phyloP scores from a whole-genome alignment of 1,139 yeast genomes.

The Yamadazyma atmosphaerica region DNA sequence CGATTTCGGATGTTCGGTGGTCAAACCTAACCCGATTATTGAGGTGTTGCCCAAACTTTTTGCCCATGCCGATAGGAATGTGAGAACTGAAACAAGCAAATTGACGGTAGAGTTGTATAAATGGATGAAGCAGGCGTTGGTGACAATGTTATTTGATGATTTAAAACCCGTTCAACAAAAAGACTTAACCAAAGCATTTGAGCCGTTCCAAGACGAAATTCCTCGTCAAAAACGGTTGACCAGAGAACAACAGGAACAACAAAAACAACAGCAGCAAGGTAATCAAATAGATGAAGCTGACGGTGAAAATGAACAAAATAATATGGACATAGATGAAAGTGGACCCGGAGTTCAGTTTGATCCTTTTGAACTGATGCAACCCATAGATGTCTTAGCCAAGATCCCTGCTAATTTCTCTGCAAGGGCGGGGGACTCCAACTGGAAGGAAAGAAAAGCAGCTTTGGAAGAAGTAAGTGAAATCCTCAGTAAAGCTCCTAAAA shows the following conservation, averaged over 20 bases:
- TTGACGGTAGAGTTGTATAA: conserved; percentile 70
- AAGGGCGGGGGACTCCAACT: conserved; percentile 61
- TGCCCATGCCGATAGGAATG: conserved; percentile 85
- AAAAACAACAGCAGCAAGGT: conserved; percentile 14
- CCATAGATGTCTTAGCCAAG: conserved; percentile 60
- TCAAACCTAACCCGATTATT: conserved; percentile 61
- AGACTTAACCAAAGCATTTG: conserved; percentile 76
- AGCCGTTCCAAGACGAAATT: conserved; percentile 40
- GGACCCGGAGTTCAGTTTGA: conserved; percentile 26
- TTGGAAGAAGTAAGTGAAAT: conserved; percentile 64
- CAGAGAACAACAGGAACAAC: conserved; percentile 44
- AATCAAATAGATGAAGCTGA: conserved; percentile 5
- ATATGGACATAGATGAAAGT: conserved; percentile 41
- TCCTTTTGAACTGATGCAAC: conserved; percentile 42
- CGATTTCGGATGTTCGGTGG: conserved; percentile 69
- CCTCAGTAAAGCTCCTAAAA: conserved; percentile 51
- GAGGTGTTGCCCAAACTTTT: conserved; percentile 68
- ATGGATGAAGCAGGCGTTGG: conserved; percentile 73
- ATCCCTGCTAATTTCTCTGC: conserved; percentile 63
- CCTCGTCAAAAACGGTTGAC: conserved; percentile 62
- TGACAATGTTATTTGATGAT: conserved; percentile 60
- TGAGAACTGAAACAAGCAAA: conserved; percentile 74
- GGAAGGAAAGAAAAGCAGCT: conserved; percentile 93
- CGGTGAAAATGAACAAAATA: conserved; percentile 23
- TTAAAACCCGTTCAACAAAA: conserved; percentile 92